These are phyloP conservation scores for Groenewaldozyma salmanticensis DNA, from an alignment of 805 yeast genomes.

Conservation along the genomic window DNA sequence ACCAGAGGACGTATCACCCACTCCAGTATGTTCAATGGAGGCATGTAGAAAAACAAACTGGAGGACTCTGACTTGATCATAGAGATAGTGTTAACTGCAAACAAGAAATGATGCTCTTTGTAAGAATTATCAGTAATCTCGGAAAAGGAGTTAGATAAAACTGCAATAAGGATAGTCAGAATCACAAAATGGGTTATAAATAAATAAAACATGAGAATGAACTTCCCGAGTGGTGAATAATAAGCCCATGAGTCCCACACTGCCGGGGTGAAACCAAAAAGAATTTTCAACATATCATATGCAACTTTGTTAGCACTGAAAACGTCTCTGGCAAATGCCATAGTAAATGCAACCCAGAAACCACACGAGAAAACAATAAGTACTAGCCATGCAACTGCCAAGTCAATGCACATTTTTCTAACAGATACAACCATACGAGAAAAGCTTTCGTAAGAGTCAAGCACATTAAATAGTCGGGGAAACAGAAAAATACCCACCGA, in stretches of 20 bases:
- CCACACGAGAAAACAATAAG: conserved; percentile 44
- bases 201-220: conserved; percentile 40
- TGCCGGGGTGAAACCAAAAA: conserved; percentile 52
- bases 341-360: conserved; percentile 44
- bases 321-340: conserved; percentile 35
- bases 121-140: conserved; percentile 26
- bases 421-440: conserved; percentile 43
- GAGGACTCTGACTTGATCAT: conserved; percentile 30
- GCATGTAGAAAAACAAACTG: conserved; percentile 27
- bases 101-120: conserved; percentile 31
- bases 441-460: conserved; percentile 44
- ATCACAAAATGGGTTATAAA: conserved; percentile 47
- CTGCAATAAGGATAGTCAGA: conserved; percentile 46
- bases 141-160: conserved; percentile 33
- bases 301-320: conserved; percentile 36
- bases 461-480: conserved; percentile 40
- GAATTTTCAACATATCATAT: conserved; percentile 41
- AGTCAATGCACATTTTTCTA: conserved; percentile 41
- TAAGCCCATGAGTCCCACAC: conserved; percentile 48
- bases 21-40: conserved; percentile 29
- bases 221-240: conserved; percentile 38
- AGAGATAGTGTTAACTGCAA: conserved; percentile 30
- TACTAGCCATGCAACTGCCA: conserved; percentile 39
- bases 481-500: conserved; percentile 39
- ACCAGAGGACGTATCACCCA: conserved; percentile 25